Conservation (phyloP, 2,329 filamentous ascomycete genomes). For the Colletotrichum endophyticum region DNA sequence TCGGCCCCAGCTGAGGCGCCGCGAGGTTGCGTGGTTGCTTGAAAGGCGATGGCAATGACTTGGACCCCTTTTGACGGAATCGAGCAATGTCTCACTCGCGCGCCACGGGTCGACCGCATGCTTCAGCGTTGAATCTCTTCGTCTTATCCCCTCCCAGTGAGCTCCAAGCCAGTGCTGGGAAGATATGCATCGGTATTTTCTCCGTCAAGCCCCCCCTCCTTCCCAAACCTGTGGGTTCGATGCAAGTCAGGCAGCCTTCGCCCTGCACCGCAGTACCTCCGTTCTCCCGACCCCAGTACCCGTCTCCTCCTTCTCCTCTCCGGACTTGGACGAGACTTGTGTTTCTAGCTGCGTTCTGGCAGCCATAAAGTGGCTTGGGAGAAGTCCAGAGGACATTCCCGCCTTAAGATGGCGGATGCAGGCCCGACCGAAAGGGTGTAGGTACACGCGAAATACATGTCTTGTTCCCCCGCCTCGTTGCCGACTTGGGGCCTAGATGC, state of each 20-base stretch:
- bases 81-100: not conserved
- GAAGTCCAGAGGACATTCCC: not conserved
- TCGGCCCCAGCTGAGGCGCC: not conserved
- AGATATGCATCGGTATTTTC: not conserved
- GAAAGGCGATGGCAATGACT: not conserved
- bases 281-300: not conserved
- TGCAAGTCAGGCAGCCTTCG: not conserved
- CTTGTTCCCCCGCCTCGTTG: not conserved
- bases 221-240: not conserved
- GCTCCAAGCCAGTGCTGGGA: not conserved
- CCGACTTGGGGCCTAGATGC: not conserved
- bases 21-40: not conserved
- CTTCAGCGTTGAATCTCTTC: not conserved
- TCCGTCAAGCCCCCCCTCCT: not conserved
- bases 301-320: not conserved
- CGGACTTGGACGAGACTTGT: not conserved
- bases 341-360: not conserved
- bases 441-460: slow-evolving; percentile 9
- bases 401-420: not conserved
- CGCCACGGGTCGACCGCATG: not conserved
- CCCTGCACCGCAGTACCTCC: not conserved
- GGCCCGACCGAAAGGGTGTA: not conserved
- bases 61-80: not conserved
- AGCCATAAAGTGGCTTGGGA: not conserved
- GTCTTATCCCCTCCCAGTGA: not conserved